Evolutionary conservation across 176 grass and related monocot species (phyloP), one percentile per base, ranked within the genome.

Genomic region (Rhipidocladum racemiflorum): DNA sequence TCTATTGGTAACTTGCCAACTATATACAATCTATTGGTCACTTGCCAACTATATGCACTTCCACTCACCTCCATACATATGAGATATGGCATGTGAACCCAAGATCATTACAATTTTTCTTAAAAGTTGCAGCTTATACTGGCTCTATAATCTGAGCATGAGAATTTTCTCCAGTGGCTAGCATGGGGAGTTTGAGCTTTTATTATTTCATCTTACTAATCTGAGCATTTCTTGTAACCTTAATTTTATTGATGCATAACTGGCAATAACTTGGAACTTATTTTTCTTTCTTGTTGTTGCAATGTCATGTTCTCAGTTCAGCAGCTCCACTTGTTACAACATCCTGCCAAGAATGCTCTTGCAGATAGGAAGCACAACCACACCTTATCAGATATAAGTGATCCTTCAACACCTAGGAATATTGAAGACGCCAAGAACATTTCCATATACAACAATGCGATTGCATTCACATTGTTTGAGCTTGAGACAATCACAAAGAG

Each of bases 401-500:
- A 93, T 39, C 93, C 93, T 25, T 88, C 92, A 17, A 99, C 93
- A 32, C 92, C 93, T 63, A 77, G 87, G 50, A 91, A 87, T 67
- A 61, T 93, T 43, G 96, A 99, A 91, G 96, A 99, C 59, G 75
- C 96, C 21, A 91, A 90, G 79, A 90, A 99, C 67, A 99, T 99
- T 45, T 85, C 91, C 80, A 99, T 99, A 82, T 99, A 99, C 80
- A 99, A 92, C 13, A 89, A 99, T 88, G 93, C 95, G 44, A 99
- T 95, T 32, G 80, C 89, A 49, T 99, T 99, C 85, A 91, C 96
- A 75, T 82, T 99, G 85, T 99, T 89, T 77, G 96, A 99, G 75
- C 96, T 99, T 1, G 96, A 99, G 81, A 99, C 93, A 0, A 99
- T 99, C 66, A 99, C 96, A 74, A 99, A 99, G 89, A 95, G 89